Conservation (phyloP, 2,329 filamentous ascomycete genomes). For the Ascochyta pisi region DNA sequence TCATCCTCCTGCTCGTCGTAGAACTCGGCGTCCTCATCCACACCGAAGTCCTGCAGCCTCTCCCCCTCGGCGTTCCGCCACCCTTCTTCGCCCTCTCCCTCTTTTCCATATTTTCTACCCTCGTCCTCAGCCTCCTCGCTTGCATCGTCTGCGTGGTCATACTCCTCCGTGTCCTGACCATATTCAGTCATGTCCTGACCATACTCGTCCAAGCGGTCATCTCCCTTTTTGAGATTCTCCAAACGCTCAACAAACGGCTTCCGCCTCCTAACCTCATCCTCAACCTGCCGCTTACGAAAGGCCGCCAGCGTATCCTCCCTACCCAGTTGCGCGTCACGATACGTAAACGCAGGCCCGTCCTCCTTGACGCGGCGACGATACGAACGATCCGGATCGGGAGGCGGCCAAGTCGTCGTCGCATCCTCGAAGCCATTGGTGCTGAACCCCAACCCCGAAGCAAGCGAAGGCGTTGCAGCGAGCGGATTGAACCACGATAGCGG, state of each 20-base stretch:
- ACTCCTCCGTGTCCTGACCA: constrained; percentile 3
- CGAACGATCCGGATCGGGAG: constrained; percentile 58
- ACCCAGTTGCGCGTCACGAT: constrained; percentile 46
- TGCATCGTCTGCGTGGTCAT: constrained; percentile 33
- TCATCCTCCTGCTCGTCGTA: constrained; percentile 70
- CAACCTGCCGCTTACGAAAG: constrained; percentile 61
- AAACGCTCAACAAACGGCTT: constrained; percentile 53
- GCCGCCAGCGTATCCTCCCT: constrained; percentile 57
- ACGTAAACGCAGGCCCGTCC: constrained; percentile 47
- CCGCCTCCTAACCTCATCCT: constrained; percentile 56
- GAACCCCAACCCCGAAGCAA: constrained; percentile 64
- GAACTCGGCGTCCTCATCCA: constrained; percentile 77
- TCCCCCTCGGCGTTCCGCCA: constrained; percentile 83
- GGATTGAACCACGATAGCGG: constrained; percentile 73
- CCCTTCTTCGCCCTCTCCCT: constrained; percentile 59
- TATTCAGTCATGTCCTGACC: too few relatives aligned
- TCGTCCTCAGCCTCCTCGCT: constrained; percentile 29
- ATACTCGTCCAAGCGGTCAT: too few relatives aligned
- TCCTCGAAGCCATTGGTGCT: constrained; percentile 79
- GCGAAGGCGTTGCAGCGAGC: constrained; percentile 60
- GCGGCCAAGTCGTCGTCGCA: constrained; percentile 52
- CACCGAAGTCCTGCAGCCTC: constrained; percentile 75
- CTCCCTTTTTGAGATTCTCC: constrained; percentile 24
- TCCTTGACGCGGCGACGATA: constrained; percentile 25
- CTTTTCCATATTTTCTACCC: constrained; percentile 21